Percentiles rank a stretch among this genome's conserved stretches.
Evolutionary conservation across 1,139 yeast species (phyloP).

Genomic region (Yarrowia galli): DNA sequence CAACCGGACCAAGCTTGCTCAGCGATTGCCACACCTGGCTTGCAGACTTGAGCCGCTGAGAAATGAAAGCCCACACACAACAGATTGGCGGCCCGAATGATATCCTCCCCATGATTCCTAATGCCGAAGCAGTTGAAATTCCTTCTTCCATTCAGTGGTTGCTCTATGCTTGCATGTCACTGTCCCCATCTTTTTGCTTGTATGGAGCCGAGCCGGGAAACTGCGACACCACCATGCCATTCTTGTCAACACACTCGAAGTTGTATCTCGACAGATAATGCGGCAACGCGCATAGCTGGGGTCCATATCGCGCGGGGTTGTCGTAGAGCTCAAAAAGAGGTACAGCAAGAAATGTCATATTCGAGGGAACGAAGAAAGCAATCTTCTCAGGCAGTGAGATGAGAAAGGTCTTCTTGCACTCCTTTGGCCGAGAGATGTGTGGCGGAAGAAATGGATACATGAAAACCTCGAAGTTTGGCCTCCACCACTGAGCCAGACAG

Average conservation of each 20-base stretch:
- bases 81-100: too few species aligned
- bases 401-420: slow-evolving; percentile 51
- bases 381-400: slow-evolving; percentile 49
- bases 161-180: slow-evolving; percentile 6
- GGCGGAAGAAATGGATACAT: slow-evolving; percentile 53
- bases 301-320: slow-evolving; percentile 49
- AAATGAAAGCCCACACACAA: neutral
- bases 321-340: slow-evolving; percentile 53
- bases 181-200: neutral
- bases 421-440: slow-evolving; percentile 52
- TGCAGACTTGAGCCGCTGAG: too few species aligned
- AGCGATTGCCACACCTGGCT: too few species aligned
- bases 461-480: slow-evolving; percentile 51
- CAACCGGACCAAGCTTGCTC: too few species aligned
- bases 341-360: slow-evolving; percentile 50
- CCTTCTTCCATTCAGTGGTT: neutral
- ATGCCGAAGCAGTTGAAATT: neutral
- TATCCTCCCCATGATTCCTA: too few species aligned
- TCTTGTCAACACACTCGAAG: slow-evolving; percentile 49
- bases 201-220: slow-evolving; percentile 39
- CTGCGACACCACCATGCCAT: slow-evolving; percentile 46
- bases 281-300: slow-evolving; percentile 50
- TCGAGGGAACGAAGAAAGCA: slow-evolving; percentile 48
- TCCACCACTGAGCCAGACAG: slow-evolving; percentile 53
- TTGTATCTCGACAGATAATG: slow-evolving; percentile 50